phyloP scores from a whole-genome alignment of 257 asterid genomes.

The Ehretia macrophylla region DNA sequence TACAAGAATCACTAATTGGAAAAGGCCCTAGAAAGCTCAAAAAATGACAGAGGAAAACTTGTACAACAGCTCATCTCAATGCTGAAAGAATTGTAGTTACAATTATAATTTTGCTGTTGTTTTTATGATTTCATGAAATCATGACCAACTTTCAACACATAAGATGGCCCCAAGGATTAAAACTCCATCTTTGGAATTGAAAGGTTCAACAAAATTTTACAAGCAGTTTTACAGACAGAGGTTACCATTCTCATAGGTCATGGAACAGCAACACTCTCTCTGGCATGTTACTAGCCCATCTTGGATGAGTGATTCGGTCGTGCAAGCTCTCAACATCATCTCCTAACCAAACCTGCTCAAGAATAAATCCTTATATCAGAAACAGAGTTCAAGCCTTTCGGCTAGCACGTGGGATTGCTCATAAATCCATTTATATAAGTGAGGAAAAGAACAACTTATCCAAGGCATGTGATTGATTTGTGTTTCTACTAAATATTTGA shows the following conservation, averaged over 20 bases:
- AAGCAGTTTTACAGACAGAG: neutral
- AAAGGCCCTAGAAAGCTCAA: neutral
- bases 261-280: neutral
- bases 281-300: neutral
- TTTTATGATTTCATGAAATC: neutral
- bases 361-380: neutral
- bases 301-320: neutral
- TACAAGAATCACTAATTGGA: neutral
- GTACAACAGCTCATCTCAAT: slow-evolving; percentile 6
- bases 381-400: neutral
- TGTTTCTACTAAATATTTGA: too few relatives aligned
- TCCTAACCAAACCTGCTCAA: neutral
- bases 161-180: neutral
- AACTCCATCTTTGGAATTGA: neutral
- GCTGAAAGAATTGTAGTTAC: neutral
- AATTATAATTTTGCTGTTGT: too few relatives aligned
- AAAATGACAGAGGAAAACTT: neutral
- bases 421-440: too few relatives aligned
- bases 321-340: neutral
- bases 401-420: too few relatives aligned
- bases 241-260: neutral
- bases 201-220: neutral
- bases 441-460: too few relatives aligned
- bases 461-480: too few relatives aligned
- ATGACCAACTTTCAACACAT: neutral